Base-by-base conservation (phyloP, 495 filamentous ascomycete genomes). In the Penicillium atrosanguineum region DNA sequence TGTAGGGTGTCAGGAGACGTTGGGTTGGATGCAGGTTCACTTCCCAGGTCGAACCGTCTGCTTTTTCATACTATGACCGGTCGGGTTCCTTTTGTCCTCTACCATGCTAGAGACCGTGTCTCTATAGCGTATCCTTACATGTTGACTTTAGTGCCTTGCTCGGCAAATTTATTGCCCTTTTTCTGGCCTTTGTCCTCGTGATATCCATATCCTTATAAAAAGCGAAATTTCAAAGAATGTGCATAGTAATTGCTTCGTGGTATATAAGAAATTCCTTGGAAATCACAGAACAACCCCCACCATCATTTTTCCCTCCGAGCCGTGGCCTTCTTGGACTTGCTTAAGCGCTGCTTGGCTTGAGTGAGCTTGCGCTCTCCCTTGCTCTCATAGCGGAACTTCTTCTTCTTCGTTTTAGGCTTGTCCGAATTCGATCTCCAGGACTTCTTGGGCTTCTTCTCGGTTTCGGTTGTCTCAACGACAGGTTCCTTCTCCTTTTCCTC, bases 351-450 rank as follows among this genome's bases (percentile, higher is more conserved):
- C 67, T 91, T 95, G 46, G 70, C 73, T 57, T 78, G 76, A 11
- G 76, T 80, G 20, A 84, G 55, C 63, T 87, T 87, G 57, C 92
- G 84, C 54, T 96, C 86, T 6, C 79, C 76, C 76, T 93, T 93
- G 50, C 78, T 91, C 71, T 96, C 87, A 69, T 98, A 98, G 18
- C 89, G 81, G 64, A 97, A 97, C 69, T 92, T 92, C 70, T 87
- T 86, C 75, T 89, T 95, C 75, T 86, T 91, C 64, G 77, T 79
- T 77, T 91, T 93, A 46, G 71, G 69, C 47, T 68, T 71, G 28
- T 84, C 83, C 23, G 77, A 76, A 53, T 79, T 75, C 28, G 75
- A 66, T 52, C 79, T 84, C 54, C 79, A 80, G 42, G 75, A 72
- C 57, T 79, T 78, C 8, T 62, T 75, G 50, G 65, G 40, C 28